Base-by-base conservation (phyloP, 129 eudicot species). In the Sambucus nigra region DNA sequence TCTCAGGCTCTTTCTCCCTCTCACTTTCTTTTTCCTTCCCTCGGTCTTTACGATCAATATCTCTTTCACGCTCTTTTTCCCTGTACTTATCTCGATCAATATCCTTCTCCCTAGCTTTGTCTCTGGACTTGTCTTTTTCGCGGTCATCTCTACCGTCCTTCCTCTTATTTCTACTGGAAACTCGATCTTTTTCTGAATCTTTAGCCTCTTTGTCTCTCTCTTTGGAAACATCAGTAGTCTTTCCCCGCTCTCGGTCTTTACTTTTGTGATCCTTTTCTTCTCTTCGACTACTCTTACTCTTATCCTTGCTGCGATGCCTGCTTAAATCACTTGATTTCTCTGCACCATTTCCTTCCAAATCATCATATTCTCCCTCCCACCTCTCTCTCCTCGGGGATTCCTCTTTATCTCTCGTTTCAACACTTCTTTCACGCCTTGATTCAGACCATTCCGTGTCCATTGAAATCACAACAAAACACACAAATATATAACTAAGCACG, bases 251-350 rank as follows among this genome's bases (percentile, higher is more conserved):
- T 18, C 74, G 76, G 28, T 85, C 95, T 63, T 78, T 69, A 59
- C 75, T 76, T 51, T 66, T 76, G 21, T 74, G 77, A 57, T 82
- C 85, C 68, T 76, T 76, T 47, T 87, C 86, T 28, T 83, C 94
- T 69, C 75, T 76, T 14, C 80, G 72, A 51, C 88, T 81, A 58
- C 75, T 84, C 77, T 73, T 89, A 49, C 79, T 78, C 71, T 59
- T 79, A 22, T 81, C 97, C 79, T 89, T 84, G 59, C 76, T 81
- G 9, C 83, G 84, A 48, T 79, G 86, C 73, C 77, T 82, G 40
- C 68, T 44, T 0, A 67, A 59, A 16, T 88, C 94, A 39, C 75
- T 63, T 27, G 72, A 41, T 55, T 57, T 64, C n/a, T 77, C 94
- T 24, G 47, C 55, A 16, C 38, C 80, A 49, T 59, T 56, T 19